phyloP scores from a whole-genome alignment of 2,329 filamentous ascomycete species.

The Aspergillus bombycis region DNA sequence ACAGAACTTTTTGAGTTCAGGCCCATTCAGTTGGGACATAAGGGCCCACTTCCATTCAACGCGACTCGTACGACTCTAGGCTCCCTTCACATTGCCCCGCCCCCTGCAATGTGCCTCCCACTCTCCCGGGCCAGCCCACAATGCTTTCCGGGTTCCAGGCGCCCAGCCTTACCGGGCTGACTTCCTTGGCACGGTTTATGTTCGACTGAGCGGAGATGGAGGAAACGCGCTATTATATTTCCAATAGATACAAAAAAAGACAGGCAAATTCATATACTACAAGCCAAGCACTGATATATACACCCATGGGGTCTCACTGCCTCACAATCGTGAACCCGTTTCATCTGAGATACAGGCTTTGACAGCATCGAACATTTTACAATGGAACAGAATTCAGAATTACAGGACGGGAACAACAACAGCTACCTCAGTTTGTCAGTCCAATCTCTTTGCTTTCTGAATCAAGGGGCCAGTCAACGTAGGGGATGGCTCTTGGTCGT shows the following conservation, averaged over 20 bases:
- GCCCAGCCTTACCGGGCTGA: background rate
- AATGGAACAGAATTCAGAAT: no score
- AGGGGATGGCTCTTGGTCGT: background rate
- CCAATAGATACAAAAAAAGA: background rate
- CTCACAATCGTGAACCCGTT: no score
- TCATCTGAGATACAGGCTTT: no score
- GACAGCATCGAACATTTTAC: no score
- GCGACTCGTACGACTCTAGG: background rate
- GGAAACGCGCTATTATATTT: background rate
- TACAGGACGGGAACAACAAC: no score
- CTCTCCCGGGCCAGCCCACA: background rate
- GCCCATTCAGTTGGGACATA: background rate
- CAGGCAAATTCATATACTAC: background rate
- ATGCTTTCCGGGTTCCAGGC: background rate
- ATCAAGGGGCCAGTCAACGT: background rate
- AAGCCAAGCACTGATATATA: background rate
- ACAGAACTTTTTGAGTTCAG: background rate
- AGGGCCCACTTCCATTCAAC: background rate
- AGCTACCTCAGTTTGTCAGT: background rate
- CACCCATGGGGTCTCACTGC: no score
- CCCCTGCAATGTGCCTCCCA: background rate
- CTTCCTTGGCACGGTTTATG: background rate
- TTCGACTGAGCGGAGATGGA: background rate
- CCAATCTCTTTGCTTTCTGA: background rate
- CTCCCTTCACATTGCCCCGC: background rate